These are phyloP conservation scores for Amyloporia xantha DNA, from an alignment of 768 basidiomycete genomes.

Conservation along the genomic window DNA sequence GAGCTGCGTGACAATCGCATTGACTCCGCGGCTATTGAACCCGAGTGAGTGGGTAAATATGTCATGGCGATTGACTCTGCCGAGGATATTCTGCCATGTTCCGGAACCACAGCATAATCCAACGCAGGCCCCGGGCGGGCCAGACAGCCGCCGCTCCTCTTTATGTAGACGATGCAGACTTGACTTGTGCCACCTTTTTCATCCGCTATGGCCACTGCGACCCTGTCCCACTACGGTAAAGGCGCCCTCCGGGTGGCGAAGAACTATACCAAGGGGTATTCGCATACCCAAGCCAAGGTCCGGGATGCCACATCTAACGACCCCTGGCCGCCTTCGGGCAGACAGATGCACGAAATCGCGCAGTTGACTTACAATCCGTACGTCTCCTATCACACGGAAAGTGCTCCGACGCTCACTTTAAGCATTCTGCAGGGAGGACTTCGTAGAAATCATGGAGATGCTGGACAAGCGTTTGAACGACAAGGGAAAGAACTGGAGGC, in stretches of 20 bases:
- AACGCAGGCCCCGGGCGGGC: not conserved
- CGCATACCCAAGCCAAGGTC: slow-evolving; percentile 89
- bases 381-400: slow-evolving; percentile 51
- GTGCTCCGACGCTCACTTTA: slow-evolving; percentile 12
- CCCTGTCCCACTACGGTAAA: slow-evolving; percentile 28
- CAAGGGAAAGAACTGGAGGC: slow-evolving; percentile 99
- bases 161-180: too few species aligned
- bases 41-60: too few species aligned
- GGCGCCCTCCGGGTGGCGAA: slow-evolving; percentile 79
- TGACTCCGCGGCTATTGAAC: too few species aligned
- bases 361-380: slow-evolving; percentile 94
- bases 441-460: slow-evolving; percentile 98
- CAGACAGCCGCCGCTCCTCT: too few species aligned
- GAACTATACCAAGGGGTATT: slow-evolving; percentile 91
- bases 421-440: slow-evolving; percentile 58
- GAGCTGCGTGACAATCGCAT: too few species aligned
- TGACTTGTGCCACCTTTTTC: too few species aligned
- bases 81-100: not conserved
- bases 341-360: slow-evolving; percentile 97
- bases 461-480: slow-evolving; percentile 94
- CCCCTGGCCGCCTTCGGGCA: slow-evolving; percentile 91
- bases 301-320: slow-evolving; percentile 94
- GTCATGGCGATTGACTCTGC: not conserved
- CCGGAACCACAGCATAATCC: not conserved
- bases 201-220: not conserved